Evolutionary conservation across 2,329 filamentous ascomycete genomes (phyloP).

Genomic region (Fusarium nygamai): DNA sequence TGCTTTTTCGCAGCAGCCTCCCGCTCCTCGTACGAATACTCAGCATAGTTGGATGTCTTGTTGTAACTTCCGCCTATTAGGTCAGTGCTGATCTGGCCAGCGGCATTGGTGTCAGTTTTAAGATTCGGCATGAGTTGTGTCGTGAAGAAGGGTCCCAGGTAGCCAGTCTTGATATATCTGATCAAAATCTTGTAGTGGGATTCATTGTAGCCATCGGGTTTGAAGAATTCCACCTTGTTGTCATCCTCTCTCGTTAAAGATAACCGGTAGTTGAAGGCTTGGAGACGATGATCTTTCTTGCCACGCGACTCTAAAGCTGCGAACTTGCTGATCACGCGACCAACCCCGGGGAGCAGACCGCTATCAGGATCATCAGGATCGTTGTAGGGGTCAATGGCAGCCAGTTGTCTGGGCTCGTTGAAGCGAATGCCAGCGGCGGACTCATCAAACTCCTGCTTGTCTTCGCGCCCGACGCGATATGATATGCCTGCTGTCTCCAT

Average conservation of each 20-base stretch:
- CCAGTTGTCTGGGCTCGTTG: neutral
- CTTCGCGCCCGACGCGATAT: constrained; percentile 26
- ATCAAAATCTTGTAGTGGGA: constrained; percentile 22
- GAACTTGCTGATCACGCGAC: neutral
- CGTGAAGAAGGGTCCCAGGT: constrained; percentile 14
- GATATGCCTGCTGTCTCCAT: constrained; percentile 33
- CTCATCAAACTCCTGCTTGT: constrained; percentile 20
- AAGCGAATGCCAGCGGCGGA: constrained; percentile 22
- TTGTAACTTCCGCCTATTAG: constrained; percentile 26
- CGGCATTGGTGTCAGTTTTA: constrained; percentile 29
- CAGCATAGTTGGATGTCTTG: constrained; percentile 19
- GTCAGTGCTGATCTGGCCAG: constrained; percentile 28
- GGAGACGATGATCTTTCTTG: constrained; percentile 26
- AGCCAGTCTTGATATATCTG: constrained; percentile 21
- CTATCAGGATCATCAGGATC: constrained; percentile 1
- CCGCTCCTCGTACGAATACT: constrained; percentile 20
- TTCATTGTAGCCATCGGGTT: constrained; percentile 23
- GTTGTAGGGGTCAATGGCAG: constrained; percentile 11
- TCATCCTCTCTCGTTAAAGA: neutral
- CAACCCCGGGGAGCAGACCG: constrained; percentile 14
- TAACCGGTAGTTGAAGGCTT: constrained; percentile 30
- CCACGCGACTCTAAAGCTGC: neutral
- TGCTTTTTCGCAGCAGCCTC: neutral
- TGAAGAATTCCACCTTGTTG: constrained; percentile 24
- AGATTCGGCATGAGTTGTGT: constrained; percentile 27